These are phyloP conservation scores for Vigna nakashimae DNA, from an alignment of 306 rosid species.

Conservation along the genomic window DNA sequence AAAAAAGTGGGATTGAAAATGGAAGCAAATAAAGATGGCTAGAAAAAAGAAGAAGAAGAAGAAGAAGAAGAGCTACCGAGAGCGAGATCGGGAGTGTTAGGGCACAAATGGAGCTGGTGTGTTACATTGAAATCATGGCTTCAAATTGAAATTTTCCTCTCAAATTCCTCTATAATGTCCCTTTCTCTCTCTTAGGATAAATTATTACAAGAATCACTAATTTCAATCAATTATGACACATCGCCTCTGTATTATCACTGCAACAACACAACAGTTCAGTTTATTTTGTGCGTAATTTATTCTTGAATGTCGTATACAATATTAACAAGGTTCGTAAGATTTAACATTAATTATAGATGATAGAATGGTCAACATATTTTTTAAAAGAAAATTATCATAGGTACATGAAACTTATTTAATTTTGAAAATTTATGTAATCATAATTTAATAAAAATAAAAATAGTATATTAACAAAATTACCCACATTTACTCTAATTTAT, in stretches of 20 bases:
- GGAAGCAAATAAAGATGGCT: slow-evolving; percentile 19
- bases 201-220: slow-evolving; percentile 13
- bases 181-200: slow-evolving; percentile 5
- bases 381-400: no score
- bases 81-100: slow-evolving; percentile 44
- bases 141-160: slow-evolving; percentile 45
- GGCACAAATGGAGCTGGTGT: slow-evolving; percentile 37
- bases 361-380: no score
- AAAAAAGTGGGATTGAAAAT: slow-evolving; percentile 9
- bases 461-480: no score
- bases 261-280: not conserved
- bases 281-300: not conserved
- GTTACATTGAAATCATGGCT: slow-evolving; percentile 45
- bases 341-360: no score
- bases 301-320: no score
- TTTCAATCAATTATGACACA: slow-evolving; percentile 21
- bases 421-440: no score
- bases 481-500: no score
- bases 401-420: no score
- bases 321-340: no score
- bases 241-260: slow-evolving; percentile 14
- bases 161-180: not conserved
- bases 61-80: slow-evolving; percentile 32
- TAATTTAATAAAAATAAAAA: no score
- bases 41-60: slow-evolving; percentile 30